Conservation (phyloP, 164 flowering plant genomes). For the Chloranthus sessilifolius region DNA sequence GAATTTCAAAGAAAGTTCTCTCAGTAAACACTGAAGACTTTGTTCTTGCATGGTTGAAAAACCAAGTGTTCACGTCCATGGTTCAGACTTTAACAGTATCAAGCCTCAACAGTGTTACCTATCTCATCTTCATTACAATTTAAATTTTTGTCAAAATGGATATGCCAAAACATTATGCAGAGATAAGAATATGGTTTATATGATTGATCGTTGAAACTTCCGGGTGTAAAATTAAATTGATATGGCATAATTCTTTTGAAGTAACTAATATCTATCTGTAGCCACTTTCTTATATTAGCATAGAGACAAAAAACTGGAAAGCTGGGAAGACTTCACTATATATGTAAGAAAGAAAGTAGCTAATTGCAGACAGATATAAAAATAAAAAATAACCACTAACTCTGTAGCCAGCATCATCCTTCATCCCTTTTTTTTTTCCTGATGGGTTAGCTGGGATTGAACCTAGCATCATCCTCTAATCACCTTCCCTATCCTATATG, state of each 20-base stretch:
- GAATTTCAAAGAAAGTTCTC: not conserved
- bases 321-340: constrained; percentile 13
- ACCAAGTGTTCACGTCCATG: too few species aligned
- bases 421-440: not conserved
- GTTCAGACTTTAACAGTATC: not conserved
- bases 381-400: constrained; percentile 10
- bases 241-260: not conserved
- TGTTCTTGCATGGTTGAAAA: constrained; percentile 1
- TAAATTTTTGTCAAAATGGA: not conserved
- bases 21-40: not conserved
- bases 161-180: not conserved
- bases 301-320: constrained; percentile 3
- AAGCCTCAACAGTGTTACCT: not conserved
- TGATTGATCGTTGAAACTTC: not conserved
- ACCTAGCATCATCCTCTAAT: constrained; percentile 14
- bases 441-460: too few species aligned
- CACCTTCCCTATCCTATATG: not conserved
- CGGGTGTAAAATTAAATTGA: not conserved
- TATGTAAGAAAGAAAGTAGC: constrained; percentile 12
- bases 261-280: not conserved
- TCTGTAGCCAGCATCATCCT: constrained; percentile 14
- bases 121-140: not conserved
- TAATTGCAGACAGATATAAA: constrained; percentile 11
- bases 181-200: not conserved
- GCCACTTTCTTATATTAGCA: too few species aligned